Conservation (phyloP, 257 asterid genomes). For the Echium plantagineum region DNA sequence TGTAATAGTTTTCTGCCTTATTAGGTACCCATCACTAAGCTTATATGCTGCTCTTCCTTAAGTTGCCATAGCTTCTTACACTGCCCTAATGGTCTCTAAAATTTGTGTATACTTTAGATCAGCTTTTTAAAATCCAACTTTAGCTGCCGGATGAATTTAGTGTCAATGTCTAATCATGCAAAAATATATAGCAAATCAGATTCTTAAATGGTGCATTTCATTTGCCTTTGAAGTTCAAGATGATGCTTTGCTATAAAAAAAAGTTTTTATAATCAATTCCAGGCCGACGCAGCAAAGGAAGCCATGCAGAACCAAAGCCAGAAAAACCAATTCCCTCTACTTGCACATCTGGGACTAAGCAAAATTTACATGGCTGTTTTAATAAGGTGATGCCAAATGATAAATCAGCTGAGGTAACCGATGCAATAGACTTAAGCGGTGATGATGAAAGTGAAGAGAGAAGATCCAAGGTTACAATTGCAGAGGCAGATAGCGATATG, state of each 20-base stretch:
- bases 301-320: not conserved
- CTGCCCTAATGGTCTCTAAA: too few relatives aligned
- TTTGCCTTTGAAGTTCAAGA: not conserved
- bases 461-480: not conserved
- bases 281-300: not conserved
- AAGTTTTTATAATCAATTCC: not conserved
- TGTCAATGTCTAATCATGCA: not conserved
- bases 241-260: not conserved
- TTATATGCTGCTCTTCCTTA: too few relatives aligned
- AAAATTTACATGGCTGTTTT: not conserved
- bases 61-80: too few relatives aligned
- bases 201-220: conserved; percentile 1
- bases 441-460: conserved; percentile 18
- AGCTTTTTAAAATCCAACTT: too few relatives aligned
- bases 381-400: conserved; percentile 4
- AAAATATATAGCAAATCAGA: conserved; percentile 3
- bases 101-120: too few relatives aligned
- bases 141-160: not conserved
- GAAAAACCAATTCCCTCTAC: not conserved
- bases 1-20: too few relatives aligned
- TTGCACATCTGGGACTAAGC: not conserved
- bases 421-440: conserved; percentile 11
- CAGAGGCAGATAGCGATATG: conserved; percentile 2
- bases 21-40: too few relatives aligned
- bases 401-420: conserved; percentile 2